A percentile compares a stretch with the other conserved stretches of the same genome.
Conservation (phyloP, 106 monocot species). For the Gastrodia elata region DNA sequence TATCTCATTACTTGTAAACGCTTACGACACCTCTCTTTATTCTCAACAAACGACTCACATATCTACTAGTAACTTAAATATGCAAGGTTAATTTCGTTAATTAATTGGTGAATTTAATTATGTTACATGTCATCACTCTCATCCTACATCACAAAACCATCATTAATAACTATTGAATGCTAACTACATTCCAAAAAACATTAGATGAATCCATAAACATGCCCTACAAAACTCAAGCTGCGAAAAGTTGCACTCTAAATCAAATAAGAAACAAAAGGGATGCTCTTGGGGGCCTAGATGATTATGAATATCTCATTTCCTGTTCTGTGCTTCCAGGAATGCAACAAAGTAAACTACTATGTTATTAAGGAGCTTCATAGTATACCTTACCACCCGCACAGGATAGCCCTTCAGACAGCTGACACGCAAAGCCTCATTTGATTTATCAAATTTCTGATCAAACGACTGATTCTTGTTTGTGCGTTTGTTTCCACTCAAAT, state of each 20-base stretch:
- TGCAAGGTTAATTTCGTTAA: too few species aligned
- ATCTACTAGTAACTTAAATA: too few species aligned
- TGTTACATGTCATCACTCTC: too few species aligned
- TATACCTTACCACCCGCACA: slow-evolving; percentile 45
- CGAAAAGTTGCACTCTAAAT: neutral
- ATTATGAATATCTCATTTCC: neutral
- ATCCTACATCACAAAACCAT: too few species aligned
- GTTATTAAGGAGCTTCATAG: neutral
- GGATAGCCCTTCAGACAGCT: slow-evolving; percentile 51
- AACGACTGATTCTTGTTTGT: slow-evolving; percentile 45
- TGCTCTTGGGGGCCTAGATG: neutral
- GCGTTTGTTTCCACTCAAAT: slow-evolving; percentile 48
- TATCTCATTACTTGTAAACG: neutral
- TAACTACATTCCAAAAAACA: neutral
- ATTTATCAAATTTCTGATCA: slow-evolving; percentile 47
- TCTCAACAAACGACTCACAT: too few species aligned
- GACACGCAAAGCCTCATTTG: slow-evolving; percentile 31
- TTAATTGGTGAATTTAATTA: too few species aligned
- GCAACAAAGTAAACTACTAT: neutral
- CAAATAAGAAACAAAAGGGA: neutral
- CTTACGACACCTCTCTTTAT: too few species aligned
- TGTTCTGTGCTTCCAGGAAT: neutral
- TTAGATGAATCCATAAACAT: neutral
- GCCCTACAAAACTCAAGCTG: neutral
- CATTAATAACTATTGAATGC: neutral